Conservation (phyloP, 805 yeast species). For the Dipodascus albidus region DNA sequence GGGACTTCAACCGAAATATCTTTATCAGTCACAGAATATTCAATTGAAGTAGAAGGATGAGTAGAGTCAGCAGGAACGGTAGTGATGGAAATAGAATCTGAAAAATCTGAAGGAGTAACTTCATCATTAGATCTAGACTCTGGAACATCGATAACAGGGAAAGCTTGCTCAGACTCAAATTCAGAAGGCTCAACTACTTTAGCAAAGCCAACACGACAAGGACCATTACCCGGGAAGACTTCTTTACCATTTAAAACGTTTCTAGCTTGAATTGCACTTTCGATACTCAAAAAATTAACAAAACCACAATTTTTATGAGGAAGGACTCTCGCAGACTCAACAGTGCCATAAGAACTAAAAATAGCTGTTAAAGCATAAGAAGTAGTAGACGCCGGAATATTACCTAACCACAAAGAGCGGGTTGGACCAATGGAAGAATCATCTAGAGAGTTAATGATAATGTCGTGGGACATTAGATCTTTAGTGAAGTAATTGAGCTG, state of each 20-base stretch:
- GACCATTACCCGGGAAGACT: conserved; percentile 62
- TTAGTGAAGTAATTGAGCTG: conserved; percentile 14
- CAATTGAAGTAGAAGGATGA: conserved; percentile 4
- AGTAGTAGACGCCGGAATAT: conserved; percentile 53
- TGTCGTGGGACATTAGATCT: conserved; percentile 7
- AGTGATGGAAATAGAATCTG: neutral
- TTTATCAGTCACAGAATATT: conserved; percentile 11
- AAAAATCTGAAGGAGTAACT: conserved; percentile 4
- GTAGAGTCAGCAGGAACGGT: neutral
- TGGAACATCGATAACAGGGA: conserved; percentile 13
- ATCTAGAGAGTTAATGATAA: conserved; percentile 33
- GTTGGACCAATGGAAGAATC: conserved; percentile 40
- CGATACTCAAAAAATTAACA: conserved; percentile 62
- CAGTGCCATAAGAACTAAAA: conserved; percentile 49
- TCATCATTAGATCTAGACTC: conserved; percentile 5
- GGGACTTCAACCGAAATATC: conserved; percentile 10
- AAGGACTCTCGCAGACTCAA: conserved; percentile 50
- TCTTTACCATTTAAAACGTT: conserved; percentile 74
- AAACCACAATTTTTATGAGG: conserved; percentile 37
- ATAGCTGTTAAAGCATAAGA: conserved; percentile 49
- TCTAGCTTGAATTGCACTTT: conserved; percentile 69
- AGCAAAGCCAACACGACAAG: conserved; percentile 76
- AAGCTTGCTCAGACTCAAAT: conserved; percentile 17
- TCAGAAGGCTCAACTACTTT: conserved; percentile 32
- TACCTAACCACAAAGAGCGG: conserved; percentile 67